Evolutionary conservation across 2,329 filamentous ascomycete genomes (phyloP).

Genomic region (Knufia petricola): DNA sequence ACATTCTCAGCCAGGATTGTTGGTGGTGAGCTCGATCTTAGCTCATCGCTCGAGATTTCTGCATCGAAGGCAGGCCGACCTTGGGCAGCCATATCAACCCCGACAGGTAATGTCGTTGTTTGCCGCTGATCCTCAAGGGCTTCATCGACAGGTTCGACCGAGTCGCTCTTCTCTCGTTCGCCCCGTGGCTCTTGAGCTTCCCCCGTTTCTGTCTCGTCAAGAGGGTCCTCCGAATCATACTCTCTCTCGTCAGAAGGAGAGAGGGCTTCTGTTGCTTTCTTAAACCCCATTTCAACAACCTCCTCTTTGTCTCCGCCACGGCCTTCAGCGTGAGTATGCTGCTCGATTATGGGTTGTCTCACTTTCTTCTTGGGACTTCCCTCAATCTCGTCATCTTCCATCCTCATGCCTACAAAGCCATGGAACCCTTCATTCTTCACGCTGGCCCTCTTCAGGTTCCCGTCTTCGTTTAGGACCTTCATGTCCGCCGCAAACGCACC

Average conservation of each 20-base stretch:
- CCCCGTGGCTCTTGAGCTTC: too few species aligned
- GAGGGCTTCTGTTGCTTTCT: too few species aligned
- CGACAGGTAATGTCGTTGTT: too few species aligned
- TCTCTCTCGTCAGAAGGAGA: too few species aligned
- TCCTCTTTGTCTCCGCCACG: neutral
- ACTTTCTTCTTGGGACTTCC: conserved; percentile 12
- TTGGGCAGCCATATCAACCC: too few species aligned
- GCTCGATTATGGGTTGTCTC: neutral
- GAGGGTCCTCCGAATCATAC: too few species aligned
- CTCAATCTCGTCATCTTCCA: conserved; percentile 9
- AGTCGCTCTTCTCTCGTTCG: too few species aligned
- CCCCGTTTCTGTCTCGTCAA: too few species aligned
- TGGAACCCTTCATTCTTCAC: neutral
- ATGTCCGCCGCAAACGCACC: conserved; percentile 5
- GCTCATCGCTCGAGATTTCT: neutral
- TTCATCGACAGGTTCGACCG: too few species aligned
- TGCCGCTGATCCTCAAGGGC: too few species aligned
- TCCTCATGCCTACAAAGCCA: conserved; percentile 2
- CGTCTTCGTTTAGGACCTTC: neutral
- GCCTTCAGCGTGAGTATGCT: neutral
- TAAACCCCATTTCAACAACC: too few species aligned
- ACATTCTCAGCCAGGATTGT: conserved; percentile 1
- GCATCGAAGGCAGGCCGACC: neutral
- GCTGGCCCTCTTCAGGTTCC: neutral
- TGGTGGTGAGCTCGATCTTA: neutral